Evolutionary conservation across 768 basidiomycete genomes (phyloP), one percentile per base, ranked within the genome.

Genomic region (Lanmaoa rubissima): DNA sequence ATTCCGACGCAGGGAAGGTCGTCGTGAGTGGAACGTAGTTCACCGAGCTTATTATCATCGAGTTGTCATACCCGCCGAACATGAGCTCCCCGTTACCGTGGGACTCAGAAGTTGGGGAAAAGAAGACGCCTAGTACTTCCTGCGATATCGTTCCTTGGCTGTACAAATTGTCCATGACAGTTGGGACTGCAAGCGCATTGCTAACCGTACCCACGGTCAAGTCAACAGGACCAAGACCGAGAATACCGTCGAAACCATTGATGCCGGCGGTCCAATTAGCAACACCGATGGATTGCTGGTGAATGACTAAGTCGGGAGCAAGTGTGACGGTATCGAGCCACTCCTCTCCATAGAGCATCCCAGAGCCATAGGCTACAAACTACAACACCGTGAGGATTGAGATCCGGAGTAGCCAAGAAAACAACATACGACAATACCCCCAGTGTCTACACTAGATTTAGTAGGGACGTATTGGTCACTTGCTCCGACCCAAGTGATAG

Each of bases 231-330:
- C 77, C 69, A 14, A 64, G 47, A 64, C 78, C 63, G 11, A 79
- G 69, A 47, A 79, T 74, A 8, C 78, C 78, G 39, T 78, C 76
- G 11, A 78, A 61, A n/a, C 61, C 72, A n/a, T 54, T 16, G 32
- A 74, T 69, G 13, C 73, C 74, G 1, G 17, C 0, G 14, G 67
- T 45, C 8, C 35, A 49, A 3, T 58, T 48, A 1, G 79, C 76
- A 43, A 72, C 72, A 10, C 76, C 63, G 11, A 79, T 74, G 14
- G 66, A 67, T 60, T 80, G 79, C 1, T 53, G 36, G 13, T 31
- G 9, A 16, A 64, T 34, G 17, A 61, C 49, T 39, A 61, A 40
- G 26, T 36, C 41, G 9, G 52, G 39, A 2, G 42, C 9, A 7
- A 66, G 51, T 0, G 53, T 48, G 36, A 65, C 12, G 3, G 54